These are phyloP conservation scores for Leptographium wingfieldii DNA, from an alignment of 2,329 filamentous ascomycete species.

Conservation along the genomic window DNA sequence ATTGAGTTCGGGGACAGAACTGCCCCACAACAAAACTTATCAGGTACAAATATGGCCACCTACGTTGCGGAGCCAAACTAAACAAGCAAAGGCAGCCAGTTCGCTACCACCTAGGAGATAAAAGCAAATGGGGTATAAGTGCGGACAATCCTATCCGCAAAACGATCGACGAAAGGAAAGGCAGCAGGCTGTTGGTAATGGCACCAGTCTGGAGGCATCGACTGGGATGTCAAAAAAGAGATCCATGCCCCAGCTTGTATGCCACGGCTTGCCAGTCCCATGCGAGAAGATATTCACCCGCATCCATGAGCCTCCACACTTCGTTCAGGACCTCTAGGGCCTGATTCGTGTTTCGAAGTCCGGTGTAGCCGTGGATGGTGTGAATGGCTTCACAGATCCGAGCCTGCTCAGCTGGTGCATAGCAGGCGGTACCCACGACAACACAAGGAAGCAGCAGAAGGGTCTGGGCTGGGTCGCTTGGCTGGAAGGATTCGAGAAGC, in stretches of 20 bases:
- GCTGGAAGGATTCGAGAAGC: slow-evolving; percentile 41
- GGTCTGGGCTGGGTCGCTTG: slow-evolving; percentile 46
- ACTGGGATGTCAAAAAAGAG: slow-evolving; percentile 26
- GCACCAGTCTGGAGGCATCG: background rate
- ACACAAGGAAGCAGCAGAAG: slow-evolving; percentile 48
- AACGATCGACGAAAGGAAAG: background rate
- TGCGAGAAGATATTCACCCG: slow-evolving; percentile 41
- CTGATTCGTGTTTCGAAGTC: slow-evolving; percentile 44
- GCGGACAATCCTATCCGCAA: no score
- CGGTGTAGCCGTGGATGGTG: slow-evolving; percentile 44
- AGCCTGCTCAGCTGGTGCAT: slow-evolving; percentile 38
- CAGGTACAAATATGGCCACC: background rate
- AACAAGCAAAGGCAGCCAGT: background rate
- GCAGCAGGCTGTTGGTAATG: no score
- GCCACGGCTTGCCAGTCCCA: slow-evolving; percentile 55
- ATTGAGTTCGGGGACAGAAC: no score
- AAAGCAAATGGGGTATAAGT: background rate
- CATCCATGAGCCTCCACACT: slow-evolving; percentile 47
- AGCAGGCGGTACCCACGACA: slow-evolving; percentile 47
- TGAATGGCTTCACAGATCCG: slow-evolving; percentile 36
- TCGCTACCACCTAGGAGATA: background rate
- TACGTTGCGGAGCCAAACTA: background rate
- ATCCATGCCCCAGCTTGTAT: slow-evolving; percentile 38
- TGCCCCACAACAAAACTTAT: no score
- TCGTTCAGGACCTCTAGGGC: slow-evolving; percentile 41